Base-by-base conservation (phyloP, 495 filamentous ascomycete genomes). In the Clavariopsis aquatica region DNA sequence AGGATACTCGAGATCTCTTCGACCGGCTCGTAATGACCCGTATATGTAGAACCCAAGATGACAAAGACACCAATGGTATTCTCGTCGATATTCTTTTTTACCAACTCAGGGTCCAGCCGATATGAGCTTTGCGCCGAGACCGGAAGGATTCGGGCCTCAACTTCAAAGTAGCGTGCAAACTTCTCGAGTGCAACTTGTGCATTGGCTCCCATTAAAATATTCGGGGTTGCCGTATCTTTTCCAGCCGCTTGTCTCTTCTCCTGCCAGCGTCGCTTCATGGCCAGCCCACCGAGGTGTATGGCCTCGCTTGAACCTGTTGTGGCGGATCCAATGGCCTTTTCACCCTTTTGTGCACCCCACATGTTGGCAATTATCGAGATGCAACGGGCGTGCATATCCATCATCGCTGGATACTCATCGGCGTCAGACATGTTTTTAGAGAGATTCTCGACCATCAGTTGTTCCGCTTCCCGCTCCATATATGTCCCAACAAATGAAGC, bases 181-280 rank as follows among this genome's bases (percentile, higher is more conserved):
- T 91, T 91, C 75, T 89, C 85, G 26, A 92, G 78, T 2, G 88
- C 88, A 6, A 91, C 89, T 70, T 91, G 88, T 17, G 88, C 87
- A 72, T 92, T 92, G 20, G 86, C 80, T 1, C 88, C 89, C 87
- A 92, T 90, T 64, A 91, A 77, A 69, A 91, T 90, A 71, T 91
- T 92, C 7, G 88, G 88, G 34, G 79, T 82, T 9, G 72, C 75
- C 0, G 81, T 82, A 29, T 88, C 83, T 49, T 89, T 87, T 3
- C 87, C 85, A 52, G 81, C 80, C 0, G 76, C 78, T 47, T 77
- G 74, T 24, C 87, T 78, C 60, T 80, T 81, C 68, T 90, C 85
- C 72, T 90, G 88, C 89, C 89, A 91, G 6, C 86, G 79, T 5
- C 88, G 80, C 78, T 91, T 91, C 88, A 92, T 90, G 8, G 89